phyloP scores from a whole-genome alignment of 352 stramenopile genomes.

The Globisporangium ultimum region DNA sequence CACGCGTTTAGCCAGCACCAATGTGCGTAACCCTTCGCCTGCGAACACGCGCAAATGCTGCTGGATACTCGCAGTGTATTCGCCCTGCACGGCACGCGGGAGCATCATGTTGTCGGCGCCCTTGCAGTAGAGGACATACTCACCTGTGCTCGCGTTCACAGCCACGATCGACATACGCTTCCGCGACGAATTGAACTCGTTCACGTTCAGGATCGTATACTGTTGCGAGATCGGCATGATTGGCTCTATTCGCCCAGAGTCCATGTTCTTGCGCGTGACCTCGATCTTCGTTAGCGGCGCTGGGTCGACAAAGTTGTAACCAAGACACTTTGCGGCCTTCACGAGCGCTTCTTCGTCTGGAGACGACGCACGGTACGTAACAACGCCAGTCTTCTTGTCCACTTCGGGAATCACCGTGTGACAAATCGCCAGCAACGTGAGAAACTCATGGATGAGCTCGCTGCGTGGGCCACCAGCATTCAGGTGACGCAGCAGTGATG shows the following conservation, averaged over 20 bases:
- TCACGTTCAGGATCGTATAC: slow-evolving; percentile 75
- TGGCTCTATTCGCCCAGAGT: neutral
- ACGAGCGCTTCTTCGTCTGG: slow-evolving; percentile 70
- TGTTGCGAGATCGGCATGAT: slow-evolving; percentile 14
- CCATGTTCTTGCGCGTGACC: slow-evolving; percentile 32
- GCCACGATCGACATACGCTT: slow-evolving; percentile 98
- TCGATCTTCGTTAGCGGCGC: slow-evolving; percentile 49
- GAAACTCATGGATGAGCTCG: slow-evolving; percentile 51
- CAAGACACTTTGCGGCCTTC: slow-evolving; percentile 55
- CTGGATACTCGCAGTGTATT: slow-evolving; percentile 20
- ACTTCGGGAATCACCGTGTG: slow-evolving; percentile 64
- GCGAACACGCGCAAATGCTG: slow-evolving; percentile 65
- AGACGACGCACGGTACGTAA: slow-evolving; percentile 52
- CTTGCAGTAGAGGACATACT: slow-evolving; percentile 75
- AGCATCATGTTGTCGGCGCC: slow-evolving; percentile 87
- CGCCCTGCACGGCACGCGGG: slow-evolving; percentile 26
- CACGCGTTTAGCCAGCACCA: slow-evolving; percentile 59
- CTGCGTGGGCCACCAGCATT: slow-evolving; percentile 28
- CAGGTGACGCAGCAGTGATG: slow-evolving; percentile 29
- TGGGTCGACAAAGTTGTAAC: slow-evolving; percentile 56
- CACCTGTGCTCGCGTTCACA: slow-evolving; percentile 31
- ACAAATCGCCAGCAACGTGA: slow-evolving; percentile 54
- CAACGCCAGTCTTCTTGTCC: slow-evolving; percentile 51
- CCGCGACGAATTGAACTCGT: slow-evolving; percentile 89
- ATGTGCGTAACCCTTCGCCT: slow-evolving; percentile 72